These are phyloP conservation scores for Botrytis paeoniae DNA, from an alignment of 2,329 filamentous ascomycete genomes.

Conservation along the genomic window DNA sequence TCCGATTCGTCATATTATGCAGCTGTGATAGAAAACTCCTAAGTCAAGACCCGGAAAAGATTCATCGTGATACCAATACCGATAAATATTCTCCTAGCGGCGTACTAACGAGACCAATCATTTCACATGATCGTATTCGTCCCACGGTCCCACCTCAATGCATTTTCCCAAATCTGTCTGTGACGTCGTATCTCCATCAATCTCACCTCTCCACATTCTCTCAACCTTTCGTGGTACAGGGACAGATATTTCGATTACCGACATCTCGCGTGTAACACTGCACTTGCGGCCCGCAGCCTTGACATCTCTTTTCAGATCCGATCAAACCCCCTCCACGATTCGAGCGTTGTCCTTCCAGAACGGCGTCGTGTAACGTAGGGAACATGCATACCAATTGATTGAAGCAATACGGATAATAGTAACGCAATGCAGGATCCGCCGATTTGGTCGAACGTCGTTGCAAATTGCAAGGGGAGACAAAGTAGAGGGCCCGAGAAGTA, in stretches of 20 bases:
- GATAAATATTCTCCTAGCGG: constrained; percentile 18
- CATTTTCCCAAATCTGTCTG: not conserved
- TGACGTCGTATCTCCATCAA: constrained; percentile 5
- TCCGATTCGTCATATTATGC: constrained; percentile 13
- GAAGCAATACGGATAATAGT: constrained; percentile 11
- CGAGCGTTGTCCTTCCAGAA: constrained; percentile 4
- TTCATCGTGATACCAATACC: not conserved
- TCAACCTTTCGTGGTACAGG: not conserved
- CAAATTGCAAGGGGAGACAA: constrained; percentile 16
- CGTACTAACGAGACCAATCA: constrained; percentile 6
- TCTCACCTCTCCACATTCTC: constrained; percentile 12
- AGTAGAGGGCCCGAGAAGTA: not conserved
- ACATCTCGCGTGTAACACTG: constrained; percentile 12
- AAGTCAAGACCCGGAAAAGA: constrained; percentile 10
- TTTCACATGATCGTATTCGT: constrained; percentile 20
- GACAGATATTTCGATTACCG: not conserved
- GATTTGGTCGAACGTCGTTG: constrained; percentile 13
- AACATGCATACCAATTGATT: constrained; percentile 14
- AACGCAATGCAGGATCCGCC: constrained; percentile 13
- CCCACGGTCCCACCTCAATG: constrained; percentile 15
- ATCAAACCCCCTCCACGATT: constrained; percentile 2
- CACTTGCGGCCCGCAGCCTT: constrained; percentile 11
- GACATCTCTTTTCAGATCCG: constrained; percentile 9
- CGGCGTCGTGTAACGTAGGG: not conserved
- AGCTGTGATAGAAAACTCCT: constrained; percentile 11